A percentile compares a stretch with the other conserved stretches of the same genome.
These are phyloP conservation scores for Pythium dissimile DNA, from an alignment of 352 stramenopile species.

Conservation along the genomic window DNA sequence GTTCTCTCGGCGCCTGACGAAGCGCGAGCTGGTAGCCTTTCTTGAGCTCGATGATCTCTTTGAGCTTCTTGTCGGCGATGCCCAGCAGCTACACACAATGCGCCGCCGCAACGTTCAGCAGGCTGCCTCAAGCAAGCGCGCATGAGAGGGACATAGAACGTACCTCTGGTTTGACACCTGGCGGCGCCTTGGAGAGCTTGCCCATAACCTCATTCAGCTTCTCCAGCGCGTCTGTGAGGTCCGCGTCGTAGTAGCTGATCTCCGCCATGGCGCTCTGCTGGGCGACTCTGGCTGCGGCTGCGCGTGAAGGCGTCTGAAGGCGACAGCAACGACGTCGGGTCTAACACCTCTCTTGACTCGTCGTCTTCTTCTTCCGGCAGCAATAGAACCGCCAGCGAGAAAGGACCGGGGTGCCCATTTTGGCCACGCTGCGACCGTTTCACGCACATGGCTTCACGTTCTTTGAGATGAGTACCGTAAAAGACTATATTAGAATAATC, in stretches of 20 bases:
- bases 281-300: not conserved
- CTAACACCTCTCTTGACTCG: not conserved
- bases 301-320: not conserved
- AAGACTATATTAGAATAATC: not conserved
- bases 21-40: constrained; percentile 84
- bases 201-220: constrained; percentile 86
- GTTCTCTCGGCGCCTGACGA: constrained; percentile 66
- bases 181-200: constrained; percentile 75
- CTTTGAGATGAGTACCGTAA: not conserved
- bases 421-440: constrained; percentile 7
- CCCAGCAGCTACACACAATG: constrained; percentile 51
- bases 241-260: constrained; percentile 86
- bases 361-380: not conserved
- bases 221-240: constrained; percentile 76
- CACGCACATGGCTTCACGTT: constrained; percentile 3
- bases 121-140: too few species aligned
- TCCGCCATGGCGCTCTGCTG: constrained; percentile 54
- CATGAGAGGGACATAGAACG: too few species aligned
- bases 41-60: constrained; percentile 80
- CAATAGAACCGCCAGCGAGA: not conserved
- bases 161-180: constrained; percentile 55
- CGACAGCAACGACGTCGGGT: not conserved
- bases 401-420: not conserved
- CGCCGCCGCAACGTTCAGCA: too few species aligned
- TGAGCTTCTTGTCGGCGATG: constrained; percentile 81